These are phyloP conservation scores for Hyphopichia burtonii DNA, from an alignment of 1,139 yeast species.

Conservation along the genomic window DNA sequence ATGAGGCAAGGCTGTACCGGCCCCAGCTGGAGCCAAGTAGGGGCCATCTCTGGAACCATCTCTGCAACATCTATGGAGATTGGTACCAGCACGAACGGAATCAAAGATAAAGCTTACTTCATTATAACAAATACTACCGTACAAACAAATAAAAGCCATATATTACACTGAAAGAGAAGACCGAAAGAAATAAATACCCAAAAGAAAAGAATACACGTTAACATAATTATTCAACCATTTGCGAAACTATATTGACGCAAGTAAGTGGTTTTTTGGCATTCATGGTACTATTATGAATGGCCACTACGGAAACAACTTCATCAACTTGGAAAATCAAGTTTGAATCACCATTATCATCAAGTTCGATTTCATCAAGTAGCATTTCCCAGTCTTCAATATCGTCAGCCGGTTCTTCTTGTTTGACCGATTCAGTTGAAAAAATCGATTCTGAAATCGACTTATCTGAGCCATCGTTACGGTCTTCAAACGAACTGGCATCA, in stretches of 20 bases:
- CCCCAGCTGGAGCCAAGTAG: no score
- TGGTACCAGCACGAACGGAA: neutral
- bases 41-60: no score
- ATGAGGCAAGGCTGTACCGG: no score
- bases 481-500: conserved; percentile 13
- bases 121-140: no score
- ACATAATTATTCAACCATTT: neutral
- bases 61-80: no score
- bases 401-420: conserved; percentile 8
- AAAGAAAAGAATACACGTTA: neutral
- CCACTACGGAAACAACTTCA: conserved; percentile 20
- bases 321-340: conserved; percentile 19
- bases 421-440: conserved; percentile 12
- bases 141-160: no score
- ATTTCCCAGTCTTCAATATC: conserved; percentile 18
- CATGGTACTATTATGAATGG: neutral
- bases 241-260: neutral
- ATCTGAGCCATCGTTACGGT: conserved; percentile 6
- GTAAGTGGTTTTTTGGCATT: neutral
- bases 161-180: no score
- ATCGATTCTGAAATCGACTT: conserved; percentile 16
- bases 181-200: no score
- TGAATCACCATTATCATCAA: conserved; percentile 15
- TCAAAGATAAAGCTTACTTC: no score
- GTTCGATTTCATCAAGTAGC: conserved; percentile 18